phyloP scores from a whole-genome alignment of 1,284 basidiomycete genomes.

The Porodaedalea pini region DNA sequence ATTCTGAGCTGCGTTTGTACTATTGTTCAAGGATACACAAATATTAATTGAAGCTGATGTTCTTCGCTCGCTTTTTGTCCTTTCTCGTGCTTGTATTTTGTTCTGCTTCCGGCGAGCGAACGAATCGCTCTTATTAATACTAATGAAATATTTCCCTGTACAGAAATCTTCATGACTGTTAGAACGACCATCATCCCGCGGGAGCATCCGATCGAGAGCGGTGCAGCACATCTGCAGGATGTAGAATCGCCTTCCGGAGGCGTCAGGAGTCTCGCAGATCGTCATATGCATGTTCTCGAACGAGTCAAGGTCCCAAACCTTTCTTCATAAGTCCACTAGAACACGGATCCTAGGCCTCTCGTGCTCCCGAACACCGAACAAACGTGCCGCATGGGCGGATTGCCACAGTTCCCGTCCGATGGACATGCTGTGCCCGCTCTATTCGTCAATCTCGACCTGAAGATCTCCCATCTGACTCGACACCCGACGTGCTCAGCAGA shows the following conservation, averaged over 20 bases:
- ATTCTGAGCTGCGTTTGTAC: no score
- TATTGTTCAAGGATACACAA: no score
- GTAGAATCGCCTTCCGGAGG: not conserved
- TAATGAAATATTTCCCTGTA: no score
- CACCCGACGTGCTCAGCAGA: not conserved
- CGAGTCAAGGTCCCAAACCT: not conserved
- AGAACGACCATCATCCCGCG: no score
- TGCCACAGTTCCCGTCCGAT: not conserved
- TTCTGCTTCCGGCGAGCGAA: no score
- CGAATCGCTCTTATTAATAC: no score
- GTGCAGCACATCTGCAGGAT: not conserved
- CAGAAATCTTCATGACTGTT: no score
- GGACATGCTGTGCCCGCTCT: constrained; percentile 2
- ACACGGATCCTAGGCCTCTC: not conserved
- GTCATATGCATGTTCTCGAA: not conserved
- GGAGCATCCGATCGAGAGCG: no score
- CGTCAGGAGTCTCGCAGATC: not conserved
- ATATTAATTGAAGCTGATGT: no score
- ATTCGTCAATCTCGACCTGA: constrained; percentile 2
- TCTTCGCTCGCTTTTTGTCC: no score
- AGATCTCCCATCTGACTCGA: not conserved
- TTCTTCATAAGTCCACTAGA: not conserved
- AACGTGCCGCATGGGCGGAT: not conserved
- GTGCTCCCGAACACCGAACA: not conserved
- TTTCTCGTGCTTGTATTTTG: no score